A percentile compares a stretch with the other conserved stretches of the same genome.
phyloP scores from a whole-genome alignment of 805 yeast species.

The Ogataea polymorpha region DNA sequence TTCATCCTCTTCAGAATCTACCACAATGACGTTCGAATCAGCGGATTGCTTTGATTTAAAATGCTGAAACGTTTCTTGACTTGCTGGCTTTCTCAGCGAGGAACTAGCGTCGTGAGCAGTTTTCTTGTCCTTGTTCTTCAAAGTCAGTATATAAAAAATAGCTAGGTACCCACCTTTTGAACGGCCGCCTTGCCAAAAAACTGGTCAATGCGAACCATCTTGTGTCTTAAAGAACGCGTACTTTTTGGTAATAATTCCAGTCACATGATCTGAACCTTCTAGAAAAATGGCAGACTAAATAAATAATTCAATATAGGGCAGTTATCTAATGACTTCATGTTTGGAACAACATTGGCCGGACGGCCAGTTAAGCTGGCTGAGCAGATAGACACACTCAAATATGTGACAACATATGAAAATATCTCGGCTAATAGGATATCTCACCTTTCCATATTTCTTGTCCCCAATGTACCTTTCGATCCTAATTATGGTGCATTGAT shows the following conservation, averaged over 20 bases:
- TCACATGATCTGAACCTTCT: constrained; percentile 13
- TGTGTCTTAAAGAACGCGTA: constrained; percentile 2
- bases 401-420: constrained; percentile 58
- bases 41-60: background rate
- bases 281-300: constrained; percentile 7
- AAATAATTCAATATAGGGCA: background rate
- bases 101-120: constrained; percentile 4
- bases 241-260: constrained; percentile 1
- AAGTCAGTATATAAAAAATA: background rate
- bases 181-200: constrained; percentile 31
- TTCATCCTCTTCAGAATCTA: constrained; percentile 7
- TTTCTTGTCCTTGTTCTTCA: constrained; percentile 5
- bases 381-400: constrained; percentile 69
- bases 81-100: background rate
- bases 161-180: constrained; percentile 17
- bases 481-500: constrained; percentile 76
- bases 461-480: constrained; percentile 79
- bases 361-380: constrained; percentile 45
- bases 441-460: constrained; percentile 77
- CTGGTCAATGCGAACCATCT: constrained; percentile 30
- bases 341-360: constrained; percentile 34
- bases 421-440: constrained; percentile 56
- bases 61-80: background rate
- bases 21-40: background rate
- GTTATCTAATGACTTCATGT: constrained; percentile 20